Conservation (phyloP, 371 early-diverging fungal genomes). For the Circinella umbellata region DNA sequence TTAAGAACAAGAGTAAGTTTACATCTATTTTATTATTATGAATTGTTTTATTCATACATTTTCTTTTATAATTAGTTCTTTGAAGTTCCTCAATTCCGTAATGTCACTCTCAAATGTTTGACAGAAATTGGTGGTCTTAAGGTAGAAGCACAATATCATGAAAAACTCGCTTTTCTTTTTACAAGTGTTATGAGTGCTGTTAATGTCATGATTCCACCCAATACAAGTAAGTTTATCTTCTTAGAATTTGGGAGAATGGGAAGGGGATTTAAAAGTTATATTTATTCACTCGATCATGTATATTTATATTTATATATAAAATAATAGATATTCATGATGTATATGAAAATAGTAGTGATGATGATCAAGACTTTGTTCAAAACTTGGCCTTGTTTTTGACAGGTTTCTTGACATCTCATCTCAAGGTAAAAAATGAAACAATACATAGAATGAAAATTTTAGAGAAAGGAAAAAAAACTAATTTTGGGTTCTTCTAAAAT, state of each 20-base stretch:
- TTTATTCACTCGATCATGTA: too few relatives aligned
- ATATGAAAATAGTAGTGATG: conserved; percentile 84
- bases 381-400: conserved; percentile 72
- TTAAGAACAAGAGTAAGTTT: conserved; percentile 76
- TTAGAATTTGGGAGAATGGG: background rate
- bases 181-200: conserved; percentile 77
- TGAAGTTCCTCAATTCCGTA: conserved; percentile 84
- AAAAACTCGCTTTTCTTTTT: conserved; percentile 84
- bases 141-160: conserved; percentile 76
- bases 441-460: background rate
- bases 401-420: conserved; percentile 80
- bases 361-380: conserved; percentile 79
- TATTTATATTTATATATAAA: background rate
- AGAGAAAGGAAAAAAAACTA: background rate
- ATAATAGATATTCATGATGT: conserved; percentile 73
- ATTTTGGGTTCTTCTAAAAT: background rate
- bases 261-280: background rate
- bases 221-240: conserved; percentile 55
- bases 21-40: background rate
- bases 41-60: background rate
- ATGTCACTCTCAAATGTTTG: conserved; percentile 92
- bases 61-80: conserved; percentile 64
- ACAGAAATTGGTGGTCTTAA: conserved; percentile 91
- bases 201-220: conserved; percentile 70
- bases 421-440: conserved; percentile 62